Evolutionary conservation across 257 asterid genomes (phyloP).

Genomic region (Nicotiana noctiflora): DNA sequence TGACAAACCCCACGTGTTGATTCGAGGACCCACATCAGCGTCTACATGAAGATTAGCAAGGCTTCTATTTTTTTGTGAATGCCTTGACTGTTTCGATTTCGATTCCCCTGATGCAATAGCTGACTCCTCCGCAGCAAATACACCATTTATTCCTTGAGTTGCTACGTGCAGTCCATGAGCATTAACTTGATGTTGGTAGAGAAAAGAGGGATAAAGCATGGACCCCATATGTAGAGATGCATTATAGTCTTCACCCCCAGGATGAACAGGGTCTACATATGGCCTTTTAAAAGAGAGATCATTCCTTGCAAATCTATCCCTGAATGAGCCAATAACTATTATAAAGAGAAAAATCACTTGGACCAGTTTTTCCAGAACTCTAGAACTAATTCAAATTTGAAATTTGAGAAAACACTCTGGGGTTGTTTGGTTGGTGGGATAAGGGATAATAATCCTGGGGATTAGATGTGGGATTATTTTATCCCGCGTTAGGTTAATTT

Average conservation of each 20-base stretch:
- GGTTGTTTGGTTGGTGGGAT: no score
- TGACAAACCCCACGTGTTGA: slow-evolving; percentile 44
- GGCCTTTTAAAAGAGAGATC: slow-evolving; percentile 38
- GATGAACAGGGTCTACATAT: slow-evolving; percentile 38
- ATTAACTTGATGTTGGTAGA: slow-evolving; percentile 58
- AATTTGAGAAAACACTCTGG: neutral
- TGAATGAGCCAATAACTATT: slow-evolving; percentile 29
- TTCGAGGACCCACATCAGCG: slow-evolving; percentile 26
- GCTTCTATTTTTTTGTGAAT: slow-evolving; percentile 31
- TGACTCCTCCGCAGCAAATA: slow-evolving; percentile 22
- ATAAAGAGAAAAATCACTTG: neutral
- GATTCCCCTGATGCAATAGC: slow-evolving; percentile 25
- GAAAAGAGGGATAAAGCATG: slow-evolving; percentile 50
- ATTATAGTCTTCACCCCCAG: slow-evolving; percentile 34
- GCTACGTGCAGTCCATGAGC: slow-evolving; percentile 50
- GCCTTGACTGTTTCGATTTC: slow-evolving; percentile 31
- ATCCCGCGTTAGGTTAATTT: no score
- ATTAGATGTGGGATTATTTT: no score
- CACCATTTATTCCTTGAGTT: slow-evolving; percentile 33
- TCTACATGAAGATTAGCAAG: slow-evolving; percentile 18
- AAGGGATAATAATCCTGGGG: no score
- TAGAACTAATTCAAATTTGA: neutral
- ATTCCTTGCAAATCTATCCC: slow-evolving; percentile 42
- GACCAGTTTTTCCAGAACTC: neutral
- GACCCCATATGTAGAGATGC: slow-evolving; percentile 43